Base-by-base conservation (phyloP, 106 monocot species). In the Dendrobium nobile region DNA sequence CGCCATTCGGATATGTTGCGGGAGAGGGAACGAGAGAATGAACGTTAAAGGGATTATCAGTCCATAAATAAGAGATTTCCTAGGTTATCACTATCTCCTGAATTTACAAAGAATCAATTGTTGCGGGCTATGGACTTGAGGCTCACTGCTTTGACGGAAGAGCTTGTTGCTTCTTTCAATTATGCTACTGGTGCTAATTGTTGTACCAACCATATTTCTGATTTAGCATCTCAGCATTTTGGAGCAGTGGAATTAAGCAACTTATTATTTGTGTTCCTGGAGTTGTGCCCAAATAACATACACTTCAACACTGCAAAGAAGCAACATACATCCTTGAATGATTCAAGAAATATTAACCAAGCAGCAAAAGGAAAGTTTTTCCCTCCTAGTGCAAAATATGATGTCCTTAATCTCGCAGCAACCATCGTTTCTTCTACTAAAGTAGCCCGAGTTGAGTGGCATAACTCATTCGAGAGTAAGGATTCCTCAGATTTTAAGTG, bases 91-190 rank as follows among this genome's bases (percentile, higher is more conserved):
- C 84, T 94, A 82, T 85, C 98, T 84, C 87, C 91, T 4, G 92
- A 94, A 27, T 98, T 92, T 77, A 89, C 92, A 82, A 99, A 93
- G 85, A 95, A 91, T 84, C 90, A 93, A 72, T 86, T 99, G 79
- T 80, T 99, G 16, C 79, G 85, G 78, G 93, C 98, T 47, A 47
- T 99, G 78, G 91, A 99, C 48, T 67, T 88, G 56, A 91, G 98
- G 72, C 83, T 99, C 11, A 37, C 45, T 3, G 87, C 80, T 64
- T 75, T 99, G 81, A 87, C 87, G 76, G 89, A 95, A 82, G 98
- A 99, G 77, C 72, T 89, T 33, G 78, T 64, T 47, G 67, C 81
- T 44, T 72, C 79, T 47, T 91, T 99, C 77, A 85, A 67, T 26
- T 47, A 47, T 88, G 88, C 91, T 83, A 61, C 85, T 22, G 88